Evolutionary conservation across 305 asterid genomes (phyloP).

Genomic region (Fraxinus sp.): DNA sequence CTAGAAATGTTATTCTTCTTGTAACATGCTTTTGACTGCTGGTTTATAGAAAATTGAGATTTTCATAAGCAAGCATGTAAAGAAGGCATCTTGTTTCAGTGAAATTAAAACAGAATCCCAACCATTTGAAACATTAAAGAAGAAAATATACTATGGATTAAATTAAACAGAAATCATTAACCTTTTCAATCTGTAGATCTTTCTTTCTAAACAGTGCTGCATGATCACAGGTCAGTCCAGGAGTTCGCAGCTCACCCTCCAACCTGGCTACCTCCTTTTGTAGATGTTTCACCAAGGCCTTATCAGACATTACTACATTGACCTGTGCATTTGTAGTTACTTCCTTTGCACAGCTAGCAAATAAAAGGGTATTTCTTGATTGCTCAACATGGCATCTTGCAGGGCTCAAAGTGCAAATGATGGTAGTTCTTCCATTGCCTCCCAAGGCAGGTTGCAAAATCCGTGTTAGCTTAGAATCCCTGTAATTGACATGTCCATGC

Average conservation of each 20-base stretch:
- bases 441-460: slow-evolving; percentile 94
- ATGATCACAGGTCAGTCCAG: slow-evolving; percentile 69
- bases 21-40: not conserved
- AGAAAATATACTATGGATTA: not conserved
- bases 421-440: slow-evolving; percentile 97
- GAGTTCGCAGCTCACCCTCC: slow-evolving; percentile 83
- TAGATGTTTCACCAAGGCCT: slow-evolving; percentile 94
- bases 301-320: slow-evolving; percentile 95
- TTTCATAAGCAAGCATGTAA: not conserved
- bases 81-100: not conserved
- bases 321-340: slow-evolving; percentile 92
- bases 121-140: slow-evolving; percentile 8
- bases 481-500: slow-evolving; percentile 81
- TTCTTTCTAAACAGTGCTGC: slow-evolving; percentile 68
- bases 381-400: slow-evolving; percentile 93
- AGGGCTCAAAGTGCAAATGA: slow-evolving; percentile 92
- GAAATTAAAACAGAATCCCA: slow-evolving; percentile 11
- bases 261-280: slow-evolving; percentile 94
- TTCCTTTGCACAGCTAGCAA: slow-evolving; percentile 95
- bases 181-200: slow-evolving; percentile 92
- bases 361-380: slow-evolving; percentile 90
- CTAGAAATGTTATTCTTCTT: not conserved
- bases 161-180: slow-evolving; percentile 20
- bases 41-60: not conserved
- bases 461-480: slow-evolving; percentile 96